These are phyloP conservation scores for Colletotrichum karsti DNA, from an alignment of 2,329 filamentous ascomycete species.

Conservation along the genomic window DNA sequence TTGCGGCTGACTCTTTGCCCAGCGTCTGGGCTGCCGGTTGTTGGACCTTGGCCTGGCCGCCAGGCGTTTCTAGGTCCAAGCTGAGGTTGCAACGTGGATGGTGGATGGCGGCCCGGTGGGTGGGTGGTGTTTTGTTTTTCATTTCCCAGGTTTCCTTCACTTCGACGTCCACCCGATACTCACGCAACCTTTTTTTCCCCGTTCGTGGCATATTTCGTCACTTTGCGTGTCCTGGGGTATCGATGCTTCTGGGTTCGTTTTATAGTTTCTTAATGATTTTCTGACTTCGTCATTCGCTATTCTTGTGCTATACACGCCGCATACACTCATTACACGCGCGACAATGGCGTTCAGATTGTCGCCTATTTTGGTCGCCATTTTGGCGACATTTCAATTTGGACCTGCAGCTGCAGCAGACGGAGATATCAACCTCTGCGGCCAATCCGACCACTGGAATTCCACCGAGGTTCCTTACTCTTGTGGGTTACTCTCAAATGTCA, in stretches of 20 bases:
- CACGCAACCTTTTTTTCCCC: neutral
- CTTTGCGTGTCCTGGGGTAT: neutral
- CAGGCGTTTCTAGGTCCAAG: too few relatives aligned
- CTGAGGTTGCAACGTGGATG: neutral
- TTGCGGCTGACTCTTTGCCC: constrained; percentile 1
- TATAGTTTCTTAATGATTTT: constrained; percentile 2
- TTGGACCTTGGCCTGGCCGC: neutral
- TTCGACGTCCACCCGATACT: neutral
- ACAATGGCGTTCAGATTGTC: constrained; percentile 2
- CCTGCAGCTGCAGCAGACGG: neutral
- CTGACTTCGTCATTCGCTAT: neutral
- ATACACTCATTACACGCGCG: neutral
- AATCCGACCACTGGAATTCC: constrained; percentile 27
- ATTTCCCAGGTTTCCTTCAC: neutral
- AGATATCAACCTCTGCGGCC: constrained; percentile 21
- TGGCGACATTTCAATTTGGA: constrained; percentile 9
- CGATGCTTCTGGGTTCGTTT: neutral
- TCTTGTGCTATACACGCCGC: neutral
- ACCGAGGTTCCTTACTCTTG: constrained; percentile 27
- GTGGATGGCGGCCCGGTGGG: neutral
- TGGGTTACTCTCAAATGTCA: neutral
- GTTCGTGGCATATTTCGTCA: neutral
- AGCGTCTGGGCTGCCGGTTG: neutral
- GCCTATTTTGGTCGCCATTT: neutral
- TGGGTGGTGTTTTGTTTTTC: neutral